Percentiles rank a stretch among this genome's conserved stretches.
Conservation (phyloP, 192 early-diverging fungal genomes). For the Spizellomyces sp. region DNA sequence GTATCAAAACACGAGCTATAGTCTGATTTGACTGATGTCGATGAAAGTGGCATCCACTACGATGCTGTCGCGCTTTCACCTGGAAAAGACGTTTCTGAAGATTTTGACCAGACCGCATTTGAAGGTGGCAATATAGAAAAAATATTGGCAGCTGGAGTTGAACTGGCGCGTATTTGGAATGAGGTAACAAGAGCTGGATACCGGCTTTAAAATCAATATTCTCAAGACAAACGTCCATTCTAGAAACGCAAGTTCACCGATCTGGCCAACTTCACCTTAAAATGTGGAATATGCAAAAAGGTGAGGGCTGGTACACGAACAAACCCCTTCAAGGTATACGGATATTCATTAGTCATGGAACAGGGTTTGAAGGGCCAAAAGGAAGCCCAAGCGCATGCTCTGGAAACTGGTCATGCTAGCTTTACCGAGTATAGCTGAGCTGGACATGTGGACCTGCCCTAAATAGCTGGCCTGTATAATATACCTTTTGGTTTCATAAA, state of each 20-base stretch:
- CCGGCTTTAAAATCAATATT: background rate
- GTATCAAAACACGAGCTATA: no score
- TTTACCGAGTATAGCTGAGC: slow-evolving; percentile 45
- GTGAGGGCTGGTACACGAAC: slow-evolving; percentile 14
- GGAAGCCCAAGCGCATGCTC: slow-evolving; percentile 66
- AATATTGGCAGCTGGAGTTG: slow-evolving; percentile 37
- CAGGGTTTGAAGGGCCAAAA: slow-evolving; percentile 54
- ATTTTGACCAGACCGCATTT: slow-evolving; percentile 78
- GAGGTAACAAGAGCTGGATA: slow-evolving; percentile 17
- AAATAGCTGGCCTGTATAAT: no score
- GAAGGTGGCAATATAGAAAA: slow-evolving; percentile 29
- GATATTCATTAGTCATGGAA: background rate
- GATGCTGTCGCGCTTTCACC: slow-evolving; percentile 77
- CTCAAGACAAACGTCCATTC: background rate
- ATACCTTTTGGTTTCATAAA: no score
- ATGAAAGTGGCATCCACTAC: slow-evolving; percentile 69
- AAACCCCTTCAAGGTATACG: background rate
- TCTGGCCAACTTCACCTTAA: slow-evolving; percentile 69
- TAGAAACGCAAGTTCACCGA: slow-evolving; percentile 76
- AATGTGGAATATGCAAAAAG: slow-evolving; percentile 61
- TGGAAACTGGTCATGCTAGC: slow-evolving; percentile 48
- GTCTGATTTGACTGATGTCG: slow-evolving; percentile 4
- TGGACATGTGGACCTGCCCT: background rate
- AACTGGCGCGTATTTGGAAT: slow-evolving; percentile 48
- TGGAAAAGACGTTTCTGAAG: slow-evolving; percentile 45